Base-by-base conservation (phyloP, 2,329 filamentous ascomycete species). In the Fusarium sp. region DNA sequence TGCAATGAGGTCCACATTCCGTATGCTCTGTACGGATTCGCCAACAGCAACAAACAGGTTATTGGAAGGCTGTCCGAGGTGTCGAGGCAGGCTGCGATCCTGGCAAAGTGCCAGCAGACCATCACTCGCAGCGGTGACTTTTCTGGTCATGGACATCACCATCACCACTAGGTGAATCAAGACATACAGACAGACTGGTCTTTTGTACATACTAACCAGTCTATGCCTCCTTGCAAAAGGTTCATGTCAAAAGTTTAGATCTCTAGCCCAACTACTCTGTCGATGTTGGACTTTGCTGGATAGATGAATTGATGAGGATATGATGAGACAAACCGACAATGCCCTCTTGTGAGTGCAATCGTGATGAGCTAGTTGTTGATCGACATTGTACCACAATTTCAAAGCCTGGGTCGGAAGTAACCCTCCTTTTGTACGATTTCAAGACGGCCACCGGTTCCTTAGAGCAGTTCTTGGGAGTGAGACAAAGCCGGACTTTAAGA, bases 11-110 rank as follows among this genome's bases (percentile, higher is more conserved):
- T 93, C 0, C 89, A 88, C 14, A 92, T 97, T 61, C 92, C 92
- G 2, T 97, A 97, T 76, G 91, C 93, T 6, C 84, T 96, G 57
- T 94, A 94, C 75, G 93, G 92, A 1, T 97, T 97, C 76, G 87
- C 92, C 16, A 88, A 93, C 71, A 91, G 93, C 6, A 97, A 96
- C 78, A 90, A 90, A 79, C 85, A 92, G 72, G 93, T 97, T 11
- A 87, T 97, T 73, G 85, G 91, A 14, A 85, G 88, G 46, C 83
- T 97, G 53, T 90, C 88, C 4, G 92, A 97, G 74, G 90, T 97
- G 2, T 90, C 90, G 25, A 89, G 89, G 74, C 93, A 96, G 81
- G 91, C 92, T 11, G 87, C 88, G 57, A 92, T 95, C 61, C 81
- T 94, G 71, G 86, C 89, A 44, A 92, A 93, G 79, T 95, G 92